Percentiles rank a stretch among this genome's conserved stretches.
Conservation (phyloP, 371 early-diverging fungal genomes). For the Choanephora cucurbitarum region DNA sequence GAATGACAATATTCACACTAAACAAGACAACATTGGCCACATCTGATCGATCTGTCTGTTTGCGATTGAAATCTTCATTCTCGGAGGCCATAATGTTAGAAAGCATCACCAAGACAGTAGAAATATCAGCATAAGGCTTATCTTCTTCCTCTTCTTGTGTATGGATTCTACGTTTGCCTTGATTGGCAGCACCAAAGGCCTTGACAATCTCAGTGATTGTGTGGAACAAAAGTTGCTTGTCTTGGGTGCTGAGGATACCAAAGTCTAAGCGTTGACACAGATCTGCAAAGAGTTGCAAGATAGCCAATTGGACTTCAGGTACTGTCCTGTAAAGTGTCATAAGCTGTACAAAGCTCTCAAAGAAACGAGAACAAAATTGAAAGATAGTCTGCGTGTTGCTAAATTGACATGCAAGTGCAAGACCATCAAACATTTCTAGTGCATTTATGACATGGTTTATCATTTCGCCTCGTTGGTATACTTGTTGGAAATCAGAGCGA, state of each 20-base stretch:
- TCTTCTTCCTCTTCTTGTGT: slow-evolving; percentile 64
- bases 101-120: slow-evolving; percentile 61
- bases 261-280: slow-evolving; percentile 56
- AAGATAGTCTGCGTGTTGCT: slow-evolving; percentile 65
- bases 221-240: slow-evolving; percentile 49
- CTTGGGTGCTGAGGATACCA: slow-evolving; percentile 39
- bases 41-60: slow-evolving; percentile 1
- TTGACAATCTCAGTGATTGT: slow-evolving; percentile 52
- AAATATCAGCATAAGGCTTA: slow-evolving; percentile 69
- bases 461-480: slow-evolving; percentile 60
- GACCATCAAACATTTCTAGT: slow-evolving; percentile 79
- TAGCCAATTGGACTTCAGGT: slow-evolving; percentile 65
- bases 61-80: slow-evolving; percentile 56
- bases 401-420: slow-evolving; percentile 71
- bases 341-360: slow-evolving; percentile 65
- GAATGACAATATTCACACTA: slow-evolving; percentile 69
- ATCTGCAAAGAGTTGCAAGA: slow-evolving; percentile 61
- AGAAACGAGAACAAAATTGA: slow-evolving; percentile 58
- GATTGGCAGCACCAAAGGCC: slow-evolving; percentile 53
- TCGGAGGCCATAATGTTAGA: slow-evolving; percentile 63
- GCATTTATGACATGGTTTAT: slow-evolving; percentile 65
- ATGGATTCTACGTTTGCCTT: slow-evolving; percentile 57
- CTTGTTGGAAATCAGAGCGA: slow-evolving; percentile 57
- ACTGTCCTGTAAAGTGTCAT: slow-evolving; percentile 66
- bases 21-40: slow-evolving; percentile 72